Evolutionary conservation across 306 rosid species (phyloP), one percentile per base, ranked within the genome.

Genomic region (Oxytropis ochrocephala): DNA sequence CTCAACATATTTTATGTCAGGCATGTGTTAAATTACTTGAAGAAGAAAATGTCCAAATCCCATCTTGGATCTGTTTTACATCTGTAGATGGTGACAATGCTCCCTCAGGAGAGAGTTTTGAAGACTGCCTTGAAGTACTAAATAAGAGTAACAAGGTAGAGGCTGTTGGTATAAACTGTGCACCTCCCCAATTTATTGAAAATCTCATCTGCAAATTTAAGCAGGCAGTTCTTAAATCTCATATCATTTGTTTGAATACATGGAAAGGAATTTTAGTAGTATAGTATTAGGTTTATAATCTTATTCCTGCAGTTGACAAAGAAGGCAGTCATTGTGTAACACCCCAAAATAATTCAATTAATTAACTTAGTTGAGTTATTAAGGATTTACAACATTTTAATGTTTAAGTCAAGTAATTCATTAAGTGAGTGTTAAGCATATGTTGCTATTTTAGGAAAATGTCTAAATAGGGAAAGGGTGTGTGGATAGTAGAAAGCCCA

Each of bases 141-240:
- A 89, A 89, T 41, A 76, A 74, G 67, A 74, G 92, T 69, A 43
- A 80, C 75, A 86, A 70, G 85, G 86, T 89, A 56, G 72, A 76
- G 13, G 98, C 96, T 0, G 96, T 86, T 43, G 98, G 98, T 56
- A 86, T 92, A 73, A 92, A 92, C 75, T 92, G 98, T 74, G 81
- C 92, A 9, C 98, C 98, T 73, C 95, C 98, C 24, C 96, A 92
- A 16, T 81, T 92, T 51, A 83, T 81, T 51, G 95, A 87, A 67
- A 56, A 36, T 51, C 92, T 89, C 64, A 83, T 92, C 54, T 44
- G 78, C 84, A 86, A 84, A 69, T 85, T 89, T 73, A 85, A 79
- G 70, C 70, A 83, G 94, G 98, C 89, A 77, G 43, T 53, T 47
- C 17, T 5, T 64, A 14, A 21, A 24, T 41, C 53, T 56, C 53